phyloP scores from a whole-genome alignment of 768 basidiomycete species.

The Suillus alpinus region DNA sequence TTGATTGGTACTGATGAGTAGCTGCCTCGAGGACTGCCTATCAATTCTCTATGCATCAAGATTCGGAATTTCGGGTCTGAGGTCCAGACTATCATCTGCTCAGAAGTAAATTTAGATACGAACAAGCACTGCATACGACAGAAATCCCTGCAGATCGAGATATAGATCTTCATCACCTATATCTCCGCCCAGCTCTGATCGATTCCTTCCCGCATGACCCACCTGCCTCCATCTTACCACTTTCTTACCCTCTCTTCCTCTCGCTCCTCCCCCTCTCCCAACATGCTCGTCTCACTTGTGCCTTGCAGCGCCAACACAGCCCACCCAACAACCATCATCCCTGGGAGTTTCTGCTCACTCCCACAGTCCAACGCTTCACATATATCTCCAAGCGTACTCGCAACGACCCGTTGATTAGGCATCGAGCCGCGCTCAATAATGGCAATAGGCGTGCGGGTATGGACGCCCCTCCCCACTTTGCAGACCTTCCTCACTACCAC shows the following conservation, averaged over 20 bases:
- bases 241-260: conserved; percentile 43
- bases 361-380: conserved; percentile 64
- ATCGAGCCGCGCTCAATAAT: conserved; percentile 94
- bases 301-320: conserved; percentile 75
- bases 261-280: conserved; percentile 54
- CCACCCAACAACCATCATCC: conserved; percentile 97
- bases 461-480: conserved; percentile 41
- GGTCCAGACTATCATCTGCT: neutral
- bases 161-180: conserved; percentile 5
- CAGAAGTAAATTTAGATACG: neutral
- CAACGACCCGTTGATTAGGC: conserved; percentile 85
- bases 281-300: conserved; percentile 63
- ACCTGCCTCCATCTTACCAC: conserved; percentile 60
- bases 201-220: conserved; percentile 68
- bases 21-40: neutral
- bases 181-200: conserved; percentile 38
- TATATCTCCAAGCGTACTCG: conserved; percentile 73
- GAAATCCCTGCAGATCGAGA: neutral
- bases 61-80: neutral
- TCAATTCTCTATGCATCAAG: neutral
- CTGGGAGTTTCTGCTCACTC: conserved; percentile 90
- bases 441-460: conserved; percentile 87
- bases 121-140: neutral
- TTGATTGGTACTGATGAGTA: neutral
- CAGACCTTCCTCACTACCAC: conserved; percentile 6